Percentiles rank a stretch among this genome's conserved stretches.
Evolutionary conservation across 1,284 basidiomycete genomes (phyloP).

Genomic region (Moesziomyces sp.): DNA sequence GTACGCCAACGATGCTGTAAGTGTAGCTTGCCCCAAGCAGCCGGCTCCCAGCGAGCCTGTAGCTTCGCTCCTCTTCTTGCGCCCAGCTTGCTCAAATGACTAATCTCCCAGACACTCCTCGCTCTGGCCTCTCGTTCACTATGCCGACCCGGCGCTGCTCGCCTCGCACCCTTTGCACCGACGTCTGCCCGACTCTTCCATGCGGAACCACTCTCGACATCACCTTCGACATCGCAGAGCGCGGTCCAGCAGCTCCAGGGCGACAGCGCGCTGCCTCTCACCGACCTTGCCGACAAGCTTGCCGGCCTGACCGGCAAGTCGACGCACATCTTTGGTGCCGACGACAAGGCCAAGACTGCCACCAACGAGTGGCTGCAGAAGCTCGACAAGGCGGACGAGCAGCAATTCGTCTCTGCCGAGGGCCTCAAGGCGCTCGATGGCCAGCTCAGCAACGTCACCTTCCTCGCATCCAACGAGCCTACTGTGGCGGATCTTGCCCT

Average conservation of each 20-base stretch:
- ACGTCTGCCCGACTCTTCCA: not conserved
- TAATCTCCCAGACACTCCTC: constrained; percentile 33
- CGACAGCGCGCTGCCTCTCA: constrained; percentile 35
- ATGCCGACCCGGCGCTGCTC: not conserved
- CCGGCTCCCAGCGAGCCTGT: not conserved
- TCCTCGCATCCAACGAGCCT: constrained; percentile 54
- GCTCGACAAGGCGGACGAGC: constrained; percentile 39
- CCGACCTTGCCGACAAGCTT: constrained; percentile 45
- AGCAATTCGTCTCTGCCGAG: constrained; percentile 46
- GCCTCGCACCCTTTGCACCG: not conserved
- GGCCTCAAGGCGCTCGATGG: constrained; percentile 56
- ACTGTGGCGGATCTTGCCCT: constrained; percentile 66
- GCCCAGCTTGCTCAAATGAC: constrained; percentile 40
- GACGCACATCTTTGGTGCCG: constrained; percentile 38
- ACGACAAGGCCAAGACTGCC: constrained; percentile 38
- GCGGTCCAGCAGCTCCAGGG: constrained; percentile 46
- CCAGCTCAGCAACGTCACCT: constrained; percentile 57
- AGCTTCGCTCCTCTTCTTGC: not conserved
- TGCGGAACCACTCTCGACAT: not conserved
- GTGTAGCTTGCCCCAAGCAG: constrained; percentile 6
- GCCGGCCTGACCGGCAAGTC: constrained; percentile 42
- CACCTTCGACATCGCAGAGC: constrained; percentile 22
- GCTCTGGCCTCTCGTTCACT: constrained; percentile 18
- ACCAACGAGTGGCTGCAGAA: constrained; percentile 45
- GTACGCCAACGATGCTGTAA: constrained; percentile 50